A percentile compares a stretch with the other conserved stretches of the same genome.
Evolutionary conservation across 1,284 basidiomycete species (phyloP).

Genomic region (Somion occarium): DNA sequence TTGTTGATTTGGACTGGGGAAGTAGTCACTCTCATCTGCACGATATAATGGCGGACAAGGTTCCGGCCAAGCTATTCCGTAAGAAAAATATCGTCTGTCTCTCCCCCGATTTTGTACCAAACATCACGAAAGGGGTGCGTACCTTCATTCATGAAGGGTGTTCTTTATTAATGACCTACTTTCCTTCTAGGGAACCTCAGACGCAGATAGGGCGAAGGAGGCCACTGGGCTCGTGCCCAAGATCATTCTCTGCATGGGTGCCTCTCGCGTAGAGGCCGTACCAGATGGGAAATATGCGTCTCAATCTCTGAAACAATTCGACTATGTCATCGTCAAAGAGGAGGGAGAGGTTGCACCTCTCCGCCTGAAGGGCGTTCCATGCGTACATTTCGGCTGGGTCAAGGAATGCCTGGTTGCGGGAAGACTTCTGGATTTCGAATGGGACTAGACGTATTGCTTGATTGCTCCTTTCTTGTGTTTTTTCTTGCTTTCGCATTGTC

Average conservation of each 20-base stretch:
- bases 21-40: conserved; percentile 45
- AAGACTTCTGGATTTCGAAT: conserved; percentile 29
- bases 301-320: conserved; percentile 35
- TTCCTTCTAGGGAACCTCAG: conserved; percentile 9
- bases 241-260: conserved; percentile 74
- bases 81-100: conserved; percentile 52
- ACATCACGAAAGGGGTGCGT: conserved; percentile 33
- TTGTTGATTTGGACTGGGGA: conserved; percentile 72
- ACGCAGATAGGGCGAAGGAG: conserved; percentile 22
- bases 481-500: background rate
- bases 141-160: background rate
- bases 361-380: conserved; percentile 26
- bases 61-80: conserved; percentile 52
- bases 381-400: conserved; percentile 65
- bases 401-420: conserved; percentile 76
- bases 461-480: background rate
- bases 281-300: conserved; percentile 33
- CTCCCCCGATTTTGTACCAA: conserved; percentile 50
- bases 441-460: no score
- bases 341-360: conserved; percentile 26
- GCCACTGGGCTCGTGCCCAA: conserved; percentile 35
- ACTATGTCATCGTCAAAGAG: conserved; percentile 67
- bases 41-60: conserved; percentile 51
- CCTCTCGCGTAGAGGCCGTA: conserved; percentile 58
- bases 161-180: background rate